Evolutionary conservation across 345 rosid species (phyloP).

Genomic region (Lumnitzera racemosa): DNA sequence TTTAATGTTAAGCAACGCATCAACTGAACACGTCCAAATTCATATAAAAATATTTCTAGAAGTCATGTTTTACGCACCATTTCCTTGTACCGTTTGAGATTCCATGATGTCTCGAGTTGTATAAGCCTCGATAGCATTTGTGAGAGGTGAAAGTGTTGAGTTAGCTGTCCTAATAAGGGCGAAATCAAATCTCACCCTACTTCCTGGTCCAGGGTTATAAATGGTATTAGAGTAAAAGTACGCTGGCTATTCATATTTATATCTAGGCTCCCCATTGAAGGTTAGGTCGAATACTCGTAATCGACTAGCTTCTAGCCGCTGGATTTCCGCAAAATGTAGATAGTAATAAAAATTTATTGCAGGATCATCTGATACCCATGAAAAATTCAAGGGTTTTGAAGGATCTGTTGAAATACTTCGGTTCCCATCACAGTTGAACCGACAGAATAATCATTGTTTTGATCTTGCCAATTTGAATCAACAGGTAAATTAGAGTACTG

Average conservation of each 20-base stretch:
- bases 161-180: conserved; percentile 5
- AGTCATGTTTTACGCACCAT: conserved; percentile 17
- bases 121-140: conserved; percentile 26
- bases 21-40: too few relatives aligned
- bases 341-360: too few relatives aligned
- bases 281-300: too few relatives aligned
- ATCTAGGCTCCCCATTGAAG: conserved; percentile 8
- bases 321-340: too few relatives aligned
- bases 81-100: conserved; percentile 21
- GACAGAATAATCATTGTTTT: conserved; percentile 5
- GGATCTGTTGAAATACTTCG: conserved; percentile 10
- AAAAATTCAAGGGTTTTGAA: conserved; percentile 8
- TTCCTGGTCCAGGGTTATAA: neutral
- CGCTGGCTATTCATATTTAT: conserved; percentile 5
- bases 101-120: conserved; percentile 17
- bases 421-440: conserved; percentile 25
- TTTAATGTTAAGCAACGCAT: conserved; percentile 23
- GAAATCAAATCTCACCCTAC: conserved; percentile 19
- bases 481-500: neutral
- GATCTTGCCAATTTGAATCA: neutral
- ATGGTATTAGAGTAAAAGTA: conserved; percentile 15
- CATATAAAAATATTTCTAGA: too few relatives aligned
- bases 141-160: conserved; percentile 24
- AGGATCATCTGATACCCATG: neutral
- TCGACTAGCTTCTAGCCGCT: conserved; percentile 9